Conservation (phyloP, 163 green algal species). For the Picocystis sp. region DNA sequence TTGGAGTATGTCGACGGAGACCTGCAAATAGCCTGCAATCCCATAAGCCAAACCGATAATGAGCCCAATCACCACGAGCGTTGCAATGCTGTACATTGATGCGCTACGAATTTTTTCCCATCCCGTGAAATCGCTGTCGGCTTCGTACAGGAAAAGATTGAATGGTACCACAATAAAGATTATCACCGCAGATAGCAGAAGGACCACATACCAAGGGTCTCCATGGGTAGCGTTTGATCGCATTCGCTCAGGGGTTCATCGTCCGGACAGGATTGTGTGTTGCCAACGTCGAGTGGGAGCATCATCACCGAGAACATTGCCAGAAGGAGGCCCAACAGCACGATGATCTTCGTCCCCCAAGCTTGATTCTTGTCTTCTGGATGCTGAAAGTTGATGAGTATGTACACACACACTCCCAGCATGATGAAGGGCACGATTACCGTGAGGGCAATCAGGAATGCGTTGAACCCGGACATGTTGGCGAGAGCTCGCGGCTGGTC, state of each 20-base stretch:
- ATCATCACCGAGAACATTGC: constrained; percentile 59
- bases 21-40: constrained; percentile 57
- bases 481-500: neutral
- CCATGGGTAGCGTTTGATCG: constrained; percentile 68
- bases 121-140: constrained; percentile 58
- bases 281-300: constrained; percentile 91
- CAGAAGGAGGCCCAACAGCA: constrained; percentile 25
- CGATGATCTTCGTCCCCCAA: constrained; percentile 24
- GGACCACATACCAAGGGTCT: constrained; percentile 69
- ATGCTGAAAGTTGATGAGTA: constrained; percentile 81
- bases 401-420: constrained; percentile 57
- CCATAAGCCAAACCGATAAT: constrained; percentile 57
- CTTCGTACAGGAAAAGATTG: constrained; percentile 94
- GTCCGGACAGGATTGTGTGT: constrained; percentile 51
- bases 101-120: constrained; percentile 31
- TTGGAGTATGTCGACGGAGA: constrained; percentile 41
- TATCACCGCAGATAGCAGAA: constrained; percentile 68
- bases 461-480: constrained; percentile 14
- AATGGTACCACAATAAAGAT: constrained; percentile 80
- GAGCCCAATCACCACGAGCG: constrained; percentile 34
- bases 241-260: constrained; percentile 51
- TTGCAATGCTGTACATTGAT: constrained; percentile 36
- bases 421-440: constrained; percentile 39
- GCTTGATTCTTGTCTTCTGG: constrained; percentile 78
- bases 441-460: constrained; percentile 56